Conservation (phyloP, 768 basidiomycete genomes). For the Goffeauzyma gilvescens region DNA sequence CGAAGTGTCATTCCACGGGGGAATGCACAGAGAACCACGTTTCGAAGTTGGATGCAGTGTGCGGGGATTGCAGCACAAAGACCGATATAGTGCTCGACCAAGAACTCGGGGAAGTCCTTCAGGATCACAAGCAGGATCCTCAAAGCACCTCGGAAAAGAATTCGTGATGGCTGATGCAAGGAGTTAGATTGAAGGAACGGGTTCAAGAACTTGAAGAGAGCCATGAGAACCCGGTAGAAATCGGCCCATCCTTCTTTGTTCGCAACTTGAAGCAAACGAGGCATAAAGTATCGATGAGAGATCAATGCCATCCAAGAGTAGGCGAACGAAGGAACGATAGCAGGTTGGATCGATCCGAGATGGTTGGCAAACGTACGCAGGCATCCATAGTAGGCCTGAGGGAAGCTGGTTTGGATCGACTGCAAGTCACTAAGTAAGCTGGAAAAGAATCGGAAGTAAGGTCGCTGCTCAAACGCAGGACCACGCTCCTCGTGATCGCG, state of each 20-base stretch:
- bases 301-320: slow-evolving; percentile 96
- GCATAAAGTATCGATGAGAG: slow-evolving; percentile 94
- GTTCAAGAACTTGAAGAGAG: slow-evolving; percentile 81
- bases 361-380: slow-evolving; percentile 79
- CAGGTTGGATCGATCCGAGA: slow-evolving; percentile 85
- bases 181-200: slow-evolving; percentile 66
- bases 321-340: slow-evolving; percentile 90
- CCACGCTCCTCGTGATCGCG: slow-evolving; percentile 90
- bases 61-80: slow-evolving; percentile 83
- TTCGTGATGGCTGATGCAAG: slow-evolving; percentile 57
- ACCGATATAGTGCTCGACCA: slow-evolving; percentile 89
- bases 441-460: slow-evolving; percentile 96
- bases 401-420: slow-evolving; percentile 63
- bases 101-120: slow-evolving; percentile 96
- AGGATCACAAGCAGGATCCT: slow-evolving; percentile 82
- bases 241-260: slow-evolving; percentile 93
- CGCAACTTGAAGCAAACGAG: slow-evolving; percentile 58
- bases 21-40: slow-evolving; percentile 90
- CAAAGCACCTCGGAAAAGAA: slow-evolving; percentile 75
- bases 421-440: slow-evolving; percentile 83
- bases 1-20: slow-evolving; percentile 56
- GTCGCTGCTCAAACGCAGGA: slow-evolving; percentile 78
- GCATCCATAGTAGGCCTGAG: slow-evolving; percentile 57
- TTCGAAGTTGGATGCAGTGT: slow-evolving; percentile 84
- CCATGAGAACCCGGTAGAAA: slow-evolving; percentile 82